phyloP scores from a whole-genome alignment of 179 eudicot genomes.

The Camellia oleifera region DNA sequence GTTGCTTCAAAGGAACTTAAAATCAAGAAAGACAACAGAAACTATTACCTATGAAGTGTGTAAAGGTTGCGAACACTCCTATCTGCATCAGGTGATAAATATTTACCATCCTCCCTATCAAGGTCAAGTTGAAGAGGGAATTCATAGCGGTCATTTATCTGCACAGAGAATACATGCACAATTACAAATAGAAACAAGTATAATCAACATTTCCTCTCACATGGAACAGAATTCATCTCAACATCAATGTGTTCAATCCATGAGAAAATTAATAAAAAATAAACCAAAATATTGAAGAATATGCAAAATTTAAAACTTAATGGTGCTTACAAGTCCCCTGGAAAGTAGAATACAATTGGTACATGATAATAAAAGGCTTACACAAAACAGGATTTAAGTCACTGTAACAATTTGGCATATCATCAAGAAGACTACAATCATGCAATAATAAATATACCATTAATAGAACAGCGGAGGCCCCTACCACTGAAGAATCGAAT shows the following conservation, averaged over 20 bases:
- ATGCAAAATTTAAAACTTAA: neutral
- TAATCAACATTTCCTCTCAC: neutral
- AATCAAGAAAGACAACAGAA: neutral
- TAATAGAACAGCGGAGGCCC: too few species aligned
- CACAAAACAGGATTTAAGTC: neutral
- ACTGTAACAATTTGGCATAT: neutral
- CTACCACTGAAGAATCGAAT: too few species aligned
- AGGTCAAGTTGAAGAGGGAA: slow-evolving; percentile 80
- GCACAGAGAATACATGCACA: slow-evolving; percentile 16
- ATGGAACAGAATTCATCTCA: neutral
- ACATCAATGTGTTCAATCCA: neutral
- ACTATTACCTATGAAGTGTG: slow-evolving; percentile 70
- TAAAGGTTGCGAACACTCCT: slow-evolving; percentile 68
- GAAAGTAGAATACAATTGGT: neutral
- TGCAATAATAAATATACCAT: neutral
- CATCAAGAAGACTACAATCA: neutral
- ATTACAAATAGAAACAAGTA: slow-evolving; percentile 7
- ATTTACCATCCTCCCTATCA: slow-evolving; percentile 74
- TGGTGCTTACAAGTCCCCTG: neutral
- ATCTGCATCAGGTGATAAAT: slow-evolving; percentile 67
- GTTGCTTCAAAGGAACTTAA: neutral
- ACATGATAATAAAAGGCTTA: neutral
- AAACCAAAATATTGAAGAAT: neutral
- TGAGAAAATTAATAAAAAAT: neutral
- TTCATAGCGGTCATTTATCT: slow-evolving; percentile 84